Evolutionary conservation across 371 early-diverging fungal species (phyloP), one percentile per base, ranked within the genome.

Genomic region (Mucor velutinosus): DNA sequence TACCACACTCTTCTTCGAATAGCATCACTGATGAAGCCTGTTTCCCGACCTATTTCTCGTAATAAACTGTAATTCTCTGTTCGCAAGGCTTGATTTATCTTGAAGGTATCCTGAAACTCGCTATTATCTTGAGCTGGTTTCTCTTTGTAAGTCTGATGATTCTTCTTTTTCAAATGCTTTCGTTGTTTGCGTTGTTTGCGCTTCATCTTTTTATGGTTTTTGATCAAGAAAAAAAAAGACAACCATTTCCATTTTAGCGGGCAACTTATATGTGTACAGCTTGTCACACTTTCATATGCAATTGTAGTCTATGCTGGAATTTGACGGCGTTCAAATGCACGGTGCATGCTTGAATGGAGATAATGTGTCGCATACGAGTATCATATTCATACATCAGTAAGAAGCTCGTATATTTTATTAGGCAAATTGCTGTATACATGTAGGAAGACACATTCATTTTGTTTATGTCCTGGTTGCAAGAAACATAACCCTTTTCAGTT

Each of bases 71-170:
- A 61, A 69, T 91, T 74, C 12, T 76, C 71, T 21, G 66, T 71
- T 19, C 75, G 76, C 45, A 90, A 71, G 4, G 89, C 90, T 62
- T 86, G 84, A 55, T 86, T 79, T 11, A 88, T 85, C 25, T 66
- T 76, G 27, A 82, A 76, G 8, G 74, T 78, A 19, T 75, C 75
- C 53, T 80, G 72, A 37, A 82, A 78, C 7, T 67, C 69, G 6
- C 63, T 67, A 57, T 82, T 80, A 4, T 78, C 86, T 25, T 75
- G 72, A 0, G 78, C 68, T 27, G 65, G 35, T 15, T 66, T 72
- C 27, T 61, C 58, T 51, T 64, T 45, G 23, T 70, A 64, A 21
- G 6, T 53, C 1, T 53, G 53, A 3, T 39, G n/a, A 33, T 64
- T 59, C 45, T 51, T 71, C 32, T 62, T 62, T 25, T 69, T 53